Percentiles rank a stretch among this genome's conserved stretches.
Evolutionary conservation across 768 basidiomycete species (phyloP).

Genomic region (Leccinum fibrillosum): DNA sequence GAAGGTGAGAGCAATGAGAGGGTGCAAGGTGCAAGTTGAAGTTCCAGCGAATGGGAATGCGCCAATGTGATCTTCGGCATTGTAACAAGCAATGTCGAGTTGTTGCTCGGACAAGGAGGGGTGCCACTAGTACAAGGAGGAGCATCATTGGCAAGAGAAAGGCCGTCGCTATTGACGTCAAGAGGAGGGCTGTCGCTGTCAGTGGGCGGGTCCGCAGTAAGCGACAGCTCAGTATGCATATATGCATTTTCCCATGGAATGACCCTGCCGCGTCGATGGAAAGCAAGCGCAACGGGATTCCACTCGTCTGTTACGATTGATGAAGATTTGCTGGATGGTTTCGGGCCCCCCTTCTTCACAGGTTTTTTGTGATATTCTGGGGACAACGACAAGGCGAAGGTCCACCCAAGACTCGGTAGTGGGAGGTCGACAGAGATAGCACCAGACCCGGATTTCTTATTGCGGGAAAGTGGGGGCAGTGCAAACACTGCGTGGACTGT

Average conservation of each 20-base stretch:
- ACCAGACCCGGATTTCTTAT: no score
- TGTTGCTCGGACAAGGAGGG: neutral
- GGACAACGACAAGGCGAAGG: constrained; percentile 13
- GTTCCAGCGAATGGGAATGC: neutral
- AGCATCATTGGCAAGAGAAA: no score
- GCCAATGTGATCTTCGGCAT: constrained; percentile 1
- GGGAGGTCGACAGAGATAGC: constrained; percentile 8
- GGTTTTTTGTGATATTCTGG: neutral
- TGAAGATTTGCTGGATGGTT: no score
- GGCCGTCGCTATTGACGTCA: no score
- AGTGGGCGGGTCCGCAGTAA: neutral
- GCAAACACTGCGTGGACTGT: constrained; percentile 6
- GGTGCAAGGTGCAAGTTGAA: neutral
- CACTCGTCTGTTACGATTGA: neutral
- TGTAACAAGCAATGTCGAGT: neutral
- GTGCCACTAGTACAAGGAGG: no score
- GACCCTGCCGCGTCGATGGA: neutral
- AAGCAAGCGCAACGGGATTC: constrained; percentile 10
- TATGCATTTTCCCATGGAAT: constrained; percentile 14
- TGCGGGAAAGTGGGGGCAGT: neutral
- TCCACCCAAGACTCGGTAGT: constrained; percentile 10
- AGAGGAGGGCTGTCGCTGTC: no score
- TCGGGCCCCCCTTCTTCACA: neutral
- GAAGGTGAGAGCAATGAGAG: neutral
- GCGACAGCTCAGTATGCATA: constrained; percentile 10